These are phyloP conservation scores for Yamadazyma dushanensis DNA, from an alignment of 1,139 yeast genomes.

Conservation along the genomic window DNA sequence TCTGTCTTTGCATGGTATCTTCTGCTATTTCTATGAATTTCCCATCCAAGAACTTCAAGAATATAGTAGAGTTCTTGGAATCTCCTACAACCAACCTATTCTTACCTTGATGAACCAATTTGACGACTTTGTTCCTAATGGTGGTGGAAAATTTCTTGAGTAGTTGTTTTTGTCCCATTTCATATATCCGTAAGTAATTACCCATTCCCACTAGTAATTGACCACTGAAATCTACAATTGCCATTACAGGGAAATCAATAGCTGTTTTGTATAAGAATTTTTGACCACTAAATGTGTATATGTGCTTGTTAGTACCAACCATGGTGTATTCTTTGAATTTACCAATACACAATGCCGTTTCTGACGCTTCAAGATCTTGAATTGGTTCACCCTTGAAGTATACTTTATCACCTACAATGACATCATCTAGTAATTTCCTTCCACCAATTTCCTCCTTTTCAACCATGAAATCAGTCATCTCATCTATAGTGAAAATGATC, in stretches of 20 bases:
- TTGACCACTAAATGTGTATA: slow-evolving; percentile 8
- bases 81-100: slow-evolving; percentile 71
- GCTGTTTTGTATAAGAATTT: slow-evolving; percentile 62
- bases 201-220: slow-evolving; percentile 61
- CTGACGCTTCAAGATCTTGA: slow-evolving; percentile 1
- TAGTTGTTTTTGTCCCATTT: slow-evolving; percentile 77
- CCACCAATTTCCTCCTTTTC: neutral
- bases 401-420: slow-evolving; percentile 22
- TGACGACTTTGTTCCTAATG: slow-evolving; percentile 45
- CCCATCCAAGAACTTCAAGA: slow-evolving; percentile 56
- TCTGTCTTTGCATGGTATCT: slow-evolving; percentile 67
- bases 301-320: slow-evolving; percentile 30
- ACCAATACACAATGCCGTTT: slow-evolving; percentile 10
- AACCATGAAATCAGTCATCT: slow-evolving; percentile 43
- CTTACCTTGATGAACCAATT: slow-evolving; percentile 52
- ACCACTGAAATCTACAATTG: slow-evolving; percentile 60
- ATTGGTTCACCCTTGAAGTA: neutral
- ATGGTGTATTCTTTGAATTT: slow-evolving; percentile 18
- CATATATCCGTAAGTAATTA: slow-evolving; percentile 59
- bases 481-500: slow-evolving; percentile 61
- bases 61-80: slow-evolving; percentile 55
- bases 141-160: slow-evolving; percentile 59
- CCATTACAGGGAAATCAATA: slow-evolving; percentile 48
- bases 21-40: slow-evolving; percentile 64
- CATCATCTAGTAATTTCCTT: slow-evolving; percentile 30